Evolutionary conservation across 345 rosid genomes (phyloP).

Genomic region (Citrus cavaleriei): DNA sequence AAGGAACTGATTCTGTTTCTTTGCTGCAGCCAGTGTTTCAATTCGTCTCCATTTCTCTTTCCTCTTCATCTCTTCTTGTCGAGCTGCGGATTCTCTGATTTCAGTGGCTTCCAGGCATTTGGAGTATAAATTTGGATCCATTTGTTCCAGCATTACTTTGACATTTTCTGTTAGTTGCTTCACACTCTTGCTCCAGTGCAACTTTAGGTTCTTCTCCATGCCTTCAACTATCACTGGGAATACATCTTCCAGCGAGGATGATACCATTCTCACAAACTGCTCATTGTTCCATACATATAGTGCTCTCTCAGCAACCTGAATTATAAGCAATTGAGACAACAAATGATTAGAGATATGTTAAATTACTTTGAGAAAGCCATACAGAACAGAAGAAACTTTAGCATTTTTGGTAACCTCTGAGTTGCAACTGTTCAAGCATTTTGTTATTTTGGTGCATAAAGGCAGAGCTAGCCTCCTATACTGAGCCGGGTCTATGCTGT

Average conservation of each 20-base stretch:
- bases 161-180: conserved; percentile 54
- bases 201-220: conserved; percentile 52
- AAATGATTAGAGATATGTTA: not conserved
- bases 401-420: conserved; percentile 41
- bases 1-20: conserved; percentile 26
- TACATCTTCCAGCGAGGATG: conserved; percentile 44
- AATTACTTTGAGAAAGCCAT: not conserved
- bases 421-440: conserved; percentile 51
- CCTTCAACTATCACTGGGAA: conserved; percentile 53
- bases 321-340: not conserved
- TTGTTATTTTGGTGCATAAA: conserved; percentile 37
- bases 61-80: conserved; percentile 31
- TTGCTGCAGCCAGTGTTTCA: conserved; percentile 38
- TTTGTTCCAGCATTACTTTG: conserved; percentile 48
- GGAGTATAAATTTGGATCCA: conserved; percentile 39
- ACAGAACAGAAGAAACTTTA: not conserved
- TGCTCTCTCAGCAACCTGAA: conserved; percentile 62
- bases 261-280: conserved; percentile 57
- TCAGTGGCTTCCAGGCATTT: conserved; percentile 30
- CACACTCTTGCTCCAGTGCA: conserved; percentile 65
- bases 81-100: conserved; percentile 24
- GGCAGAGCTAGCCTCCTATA: conserved; percentile 52
- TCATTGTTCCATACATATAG: conserved; percentile 62
- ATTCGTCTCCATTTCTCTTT: conserved; percentile 46
- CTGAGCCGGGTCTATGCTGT: conserved; percentile 55